Percentiles rank a stretch among this genome's conserved stretches.
These are phyloP conservation scores for Silene latifolia DNA, from an alignment of 148 eudicot species.

Conservation along the genomic window DNA sequence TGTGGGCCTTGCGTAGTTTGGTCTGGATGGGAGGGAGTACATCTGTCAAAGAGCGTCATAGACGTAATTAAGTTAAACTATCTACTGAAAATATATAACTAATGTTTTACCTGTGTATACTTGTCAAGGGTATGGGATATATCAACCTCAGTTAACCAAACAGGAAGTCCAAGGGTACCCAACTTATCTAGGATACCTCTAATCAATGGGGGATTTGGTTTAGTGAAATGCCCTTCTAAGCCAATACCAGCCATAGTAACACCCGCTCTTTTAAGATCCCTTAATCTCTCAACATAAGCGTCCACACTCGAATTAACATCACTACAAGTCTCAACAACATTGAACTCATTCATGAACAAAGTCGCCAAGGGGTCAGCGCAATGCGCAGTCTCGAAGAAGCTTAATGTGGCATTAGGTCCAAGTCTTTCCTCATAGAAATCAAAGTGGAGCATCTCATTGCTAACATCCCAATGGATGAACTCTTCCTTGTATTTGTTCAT, in stretches of 20 bases:
- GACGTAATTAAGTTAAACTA: background rate
- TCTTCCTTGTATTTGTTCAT: constrained; percentile 58
- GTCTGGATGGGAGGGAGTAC: no score
- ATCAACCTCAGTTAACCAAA: constrained; percentile 93
- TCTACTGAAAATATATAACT: background rate
- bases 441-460: constrained; percentile 80
- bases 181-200: constrained; percentile 75
- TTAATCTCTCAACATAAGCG: constrained; percentile 44
- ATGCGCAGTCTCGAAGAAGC: constrained; percentile 56
- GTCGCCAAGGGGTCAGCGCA: constrained; percentile 63
- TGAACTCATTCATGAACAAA: constrained; percentile 78
- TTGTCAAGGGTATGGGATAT: constrained; percentile 46
- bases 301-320: constrained; percentile 71
- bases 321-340: constrained; percentile 78
- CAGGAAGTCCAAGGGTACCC: constrained; percentile 64
- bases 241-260: constrained; percentile 78
- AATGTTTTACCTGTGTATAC: constrained; percentile 51
- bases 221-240: constrained; percentile 62
- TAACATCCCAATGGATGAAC: constrained; percentile 91
- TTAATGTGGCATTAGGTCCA: constrained; percentile 59
- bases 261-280: constrained; percentile 58
- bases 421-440: constrained; percentile 66
- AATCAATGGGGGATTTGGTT: constrained; percentile 71
- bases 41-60: no score
- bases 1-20: no score